Percentiles rank a stretch among this genome's conserved stretches.
These are phyloP conservation scores for Rhazya stricta DNA, from an alignment of 257 asterid species.

Conservation along the genomic window DNA sequence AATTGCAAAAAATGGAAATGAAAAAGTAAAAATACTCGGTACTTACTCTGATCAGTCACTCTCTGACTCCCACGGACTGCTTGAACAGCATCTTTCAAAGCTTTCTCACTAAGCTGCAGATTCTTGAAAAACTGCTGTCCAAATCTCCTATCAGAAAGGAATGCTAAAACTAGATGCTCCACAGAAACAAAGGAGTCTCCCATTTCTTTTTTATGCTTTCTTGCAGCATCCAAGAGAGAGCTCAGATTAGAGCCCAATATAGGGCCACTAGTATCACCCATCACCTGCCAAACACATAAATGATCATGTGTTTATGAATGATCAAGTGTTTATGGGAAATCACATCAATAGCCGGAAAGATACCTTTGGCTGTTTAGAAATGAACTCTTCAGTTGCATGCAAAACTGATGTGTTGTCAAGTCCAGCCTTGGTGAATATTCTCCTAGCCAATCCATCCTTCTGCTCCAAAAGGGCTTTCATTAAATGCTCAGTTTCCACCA, in stretches of 20 bases:
- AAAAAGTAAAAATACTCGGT: neutral
- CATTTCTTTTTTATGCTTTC: constrained; percentile 65
- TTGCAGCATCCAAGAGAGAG: constrained; percentile 67
- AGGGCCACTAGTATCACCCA: constrained; percentile 70
- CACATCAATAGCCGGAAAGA: neutral
- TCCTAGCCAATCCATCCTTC: constrained; percentile 85
- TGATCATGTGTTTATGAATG: constrained; percentile 1
- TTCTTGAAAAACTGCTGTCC: constrained; percentile 61
- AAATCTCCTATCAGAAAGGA: constrained; percentile 68
- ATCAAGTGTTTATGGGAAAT: neutral
- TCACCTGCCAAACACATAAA: constrained; percentile 46
- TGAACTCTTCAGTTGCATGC: constrained; percentile 64
- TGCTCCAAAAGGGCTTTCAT: constrained; percentile 90
- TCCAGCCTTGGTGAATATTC: constrained; percentile 87
- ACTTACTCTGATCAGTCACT: constrained; percentile 84
- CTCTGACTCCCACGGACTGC: constrained; percentile 89
- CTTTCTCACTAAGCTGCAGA: constrained; percentile 60
- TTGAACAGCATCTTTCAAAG: constrained; percentile 74
- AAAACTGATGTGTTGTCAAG: constrained; percentile 71
- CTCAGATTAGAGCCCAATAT: constrained; percentile 62
- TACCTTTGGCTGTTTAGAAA: constrained; percentile 83
- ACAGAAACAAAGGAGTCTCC: constrained; percentile 87
- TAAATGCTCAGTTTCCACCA: constrained; percentile 88
- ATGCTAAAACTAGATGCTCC: constrained; percentile 82
- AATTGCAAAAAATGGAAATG: constrained; percentile 11